Evolutionary conservation across 116 monocot species (phyloP), one percentile per base, ranked within the genome.

Genomic region (Papilionanthe hybrid): DNA sequence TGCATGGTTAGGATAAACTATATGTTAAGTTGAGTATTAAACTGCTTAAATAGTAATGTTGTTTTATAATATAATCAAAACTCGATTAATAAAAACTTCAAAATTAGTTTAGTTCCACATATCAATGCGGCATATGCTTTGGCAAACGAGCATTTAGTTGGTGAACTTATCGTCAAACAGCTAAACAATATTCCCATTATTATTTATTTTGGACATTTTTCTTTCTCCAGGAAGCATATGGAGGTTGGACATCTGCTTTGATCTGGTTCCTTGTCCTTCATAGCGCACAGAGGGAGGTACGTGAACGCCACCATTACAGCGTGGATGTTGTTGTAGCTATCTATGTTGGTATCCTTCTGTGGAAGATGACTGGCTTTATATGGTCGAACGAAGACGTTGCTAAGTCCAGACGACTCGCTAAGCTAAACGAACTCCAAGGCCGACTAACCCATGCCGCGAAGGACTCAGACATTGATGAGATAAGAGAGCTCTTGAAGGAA

Each of bases 251-350:
- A 3, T 94, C 94, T 30, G 91, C 72, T 75, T 22, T 87, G 43
- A 88, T 94, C 83, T 98, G 98, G 98, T 30, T 94, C 27, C 90
- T 94, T 1, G 98, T 98, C 63, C 83, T 98, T 42, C 98, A 98
- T 77, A 94, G 94, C 42, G 94, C 98, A 5, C 98, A 98, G 75
- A 88, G 98, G 69, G 98, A 98, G 81, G 78, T 94, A 7, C 90
- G 98, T n/a, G 98, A 98, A 69, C 89, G 86, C 44, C 90, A 98
- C 82, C 98, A 98, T 58, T 98, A 98, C 79, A 89, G 81, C 29
- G 94, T 87, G 2, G 98, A 98, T 78, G 91, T 91, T 53, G 55
- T 98, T 2, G 98, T 85, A 37, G 98, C 98, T 11, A 90, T 98
- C 72, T 98, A 98, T 30, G 94, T 98, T 1, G 98, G 98, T 29